These are phyloP conservation scores for Leccinum boreale DNA, from an alignment of 768 basidiomycete species.

Conservation along the genomic window DNA sequence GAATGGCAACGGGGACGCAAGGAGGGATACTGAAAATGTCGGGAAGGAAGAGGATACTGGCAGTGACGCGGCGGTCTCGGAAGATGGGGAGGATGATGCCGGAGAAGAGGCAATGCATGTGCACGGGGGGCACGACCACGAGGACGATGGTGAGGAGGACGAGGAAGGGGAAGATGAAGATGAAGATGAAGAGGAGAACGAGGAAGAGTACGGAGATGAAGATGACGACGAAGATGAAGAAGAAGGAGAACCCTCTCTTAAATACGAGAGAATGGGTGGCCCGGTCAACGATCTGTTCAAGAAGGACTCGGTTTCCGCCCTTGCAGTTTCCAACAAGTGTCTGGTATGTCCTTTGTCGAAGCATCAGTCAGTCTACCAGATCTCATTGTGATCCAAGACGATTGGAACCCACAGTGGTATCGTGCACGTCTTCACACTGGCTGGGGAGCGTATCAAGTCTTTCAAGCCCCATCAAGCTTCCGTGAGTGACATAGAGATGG, in stretches of 20 bases:
- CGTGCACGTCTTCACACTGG: constrained; percentile 77
- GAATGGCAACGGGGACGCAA: constrained; percentile 18
- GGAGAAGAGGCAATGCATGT: not conserved
- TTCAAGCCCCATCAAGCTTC: constrained; percentile 90
- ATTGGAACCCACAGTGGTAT: constrained; percentile 93
- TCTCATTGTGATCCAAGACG: constrained; percentile 47
- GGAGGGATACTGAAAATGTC: not conserved
- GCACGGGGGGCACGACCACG: not conserved
- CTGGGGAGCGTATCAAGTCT: constrained; percentile 81
- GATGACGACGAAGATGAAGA: constrained; percentile 67
- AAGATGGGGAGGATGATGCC: constrained; percentile 1
- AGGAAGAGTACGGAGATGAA: constrained; percentile 43
- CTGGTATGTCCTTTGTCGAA: constrained; percentile 46
- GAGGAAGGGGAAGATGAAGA: constrained; percentile 20
- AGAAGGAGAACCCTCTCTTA: constrained; percentile 88
- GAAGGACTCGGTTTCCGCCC: constrained; percentile 86
- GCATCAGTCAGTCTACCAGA: not conserved
- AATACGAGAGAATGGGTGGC: constrained; percentile 82
- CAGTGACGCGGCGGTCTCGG: constrained; percentile 3
- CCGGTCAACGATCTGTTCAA: constrained; percentile 71
- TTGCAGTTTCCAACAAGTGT: constrained; percentile 69
- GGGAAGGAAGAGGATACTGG: constrained; percentile 7
- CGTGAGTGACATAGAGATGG: constrained; percentile 80
- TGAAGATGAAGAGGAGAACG: constrained; percentile 22
- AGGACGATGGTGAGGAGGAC: constrained; percentile 13